Evolutionary conservation across 106 monocot genomes (phyloP).

Genomic region (Phalaenopsis aphrodite): DNA sequence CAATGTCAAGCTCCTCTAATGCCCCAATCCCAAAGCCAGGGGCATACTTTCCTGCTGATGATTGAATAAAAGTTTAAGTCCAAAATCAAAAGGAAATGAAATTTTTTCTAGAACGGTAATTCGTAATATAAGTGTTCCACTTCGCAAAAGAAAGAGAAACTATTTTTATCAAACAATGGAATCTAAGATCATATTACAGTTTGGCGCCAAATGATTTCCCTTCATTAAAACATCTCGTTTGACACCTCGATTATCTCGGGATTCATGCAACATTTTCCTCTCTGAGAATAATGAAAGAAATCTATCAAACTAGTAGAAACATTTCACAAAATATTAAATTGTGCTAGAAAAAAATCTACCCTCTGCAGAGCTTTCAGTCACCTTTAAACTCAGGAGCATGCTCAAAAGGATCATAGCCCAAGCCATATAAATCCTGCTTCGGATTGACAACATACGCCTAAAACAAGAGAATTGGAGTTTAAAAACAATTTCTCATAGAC

Average conservation of each 20-base stretch:
- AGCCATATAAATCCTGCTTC: conserved; percentile 81
- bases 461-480: conserved; percentile 7
- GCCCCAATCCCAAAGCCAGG: conserved; percentile 99
- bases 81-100: neutral
- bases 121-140: neutral
- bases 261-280: conserved; percentile 52
- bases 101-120: neutral
- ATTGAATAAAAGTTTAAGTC: conserved; percentile 19
- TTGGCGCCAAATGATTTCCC: conserved; percentile 41
- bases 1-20: conserved; percentile 88
- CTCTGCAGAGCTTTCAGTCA: conserved; percentile 13
- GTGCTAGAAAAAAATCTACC: neutral
- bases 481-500: neutral
- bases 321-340: neutral
- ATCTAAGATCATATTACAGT: conserved; percentile 45
- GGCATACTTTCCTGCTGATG: conserved; percentile 89
- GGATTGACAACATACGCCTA: conserved; percentile 81
- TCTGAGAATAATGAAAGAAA: conserved; percentile 38
- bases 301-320: conserved; percentile 1
- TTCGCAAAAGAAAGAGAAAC: neutral
- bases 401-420: conserved; percentile 96
- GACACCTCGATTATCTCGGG: conserved; percentile 16
- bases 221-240: conserved; percentile 18
- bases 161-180: neutral
- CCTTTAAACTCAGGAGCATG: conserved; percentile 99